Evolutionary conservation across 257 asterid genomes (phyloP).

Genomic region (Forsythia viridissima): DNA sequence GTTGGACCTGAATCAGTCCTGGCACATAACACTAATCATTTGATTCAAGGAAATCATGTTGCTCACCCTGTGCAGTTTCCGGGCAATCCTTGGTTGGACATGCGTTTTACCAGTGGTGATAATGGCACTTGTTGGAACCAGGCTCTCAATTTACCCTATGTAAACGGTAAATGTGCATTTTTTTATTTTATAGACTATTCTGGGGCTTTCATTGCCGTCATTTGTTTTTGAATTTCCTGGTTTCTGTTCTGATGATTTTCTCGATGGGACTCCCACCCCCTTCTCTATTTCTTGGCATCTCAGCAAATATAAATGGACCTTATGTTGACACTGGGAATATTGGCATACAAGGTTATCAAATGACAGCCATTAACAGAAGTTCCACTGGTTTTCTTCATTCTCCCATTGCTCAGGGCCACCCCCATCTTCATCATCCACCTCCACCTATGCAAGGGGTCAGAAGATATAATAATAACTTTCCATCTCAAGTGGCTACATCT

Average conservation of each 20-base stretch:
- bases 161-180: constrained; percentile 49
- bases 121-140: constrained; percentile 58
- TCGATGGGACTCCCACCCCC: constrained; percentile 11
- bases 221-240: constrained; percentile 11
- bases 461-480: constrained; percentile 46
- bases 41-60: constrained; percentile 57
- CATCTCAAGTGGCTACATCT: constrained; percentile 52
- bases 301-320: constrained; percentile 43
- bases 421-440: constrained; percentile 42
- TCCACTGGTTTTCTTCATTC: constrained; percentile 45
- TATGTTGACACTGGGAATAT: constrained; percentile 45
- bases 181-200: neutral
- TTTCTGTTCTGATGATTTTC: constrained; percentile 15
- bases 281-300: constrained; percentile 14
- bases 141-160: constrained; percentile 40
- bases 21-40: constrained; percentile 41
- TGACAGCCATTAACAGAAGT: constrained; percentile 35
- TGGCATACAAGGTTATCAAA: constrained; percentile 58
- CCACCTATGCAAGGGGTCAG: constrained; percentile 55
- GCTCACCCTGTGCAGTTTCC: constrained; percentile 57
- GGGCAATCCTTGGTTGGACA: constrained; percentile 63
- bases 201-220: neutral
- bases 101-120: constrained; percentile 54
- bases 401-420: constrained; percentile 50
- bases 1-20: constrained; percentile 44